Percentiles rank a stretch among this genome's conserved stretches.
Conservation (phyloP, 2,329 filamentous ascomycete genomes). For the Aspergillus costaricaensis region DNA sequence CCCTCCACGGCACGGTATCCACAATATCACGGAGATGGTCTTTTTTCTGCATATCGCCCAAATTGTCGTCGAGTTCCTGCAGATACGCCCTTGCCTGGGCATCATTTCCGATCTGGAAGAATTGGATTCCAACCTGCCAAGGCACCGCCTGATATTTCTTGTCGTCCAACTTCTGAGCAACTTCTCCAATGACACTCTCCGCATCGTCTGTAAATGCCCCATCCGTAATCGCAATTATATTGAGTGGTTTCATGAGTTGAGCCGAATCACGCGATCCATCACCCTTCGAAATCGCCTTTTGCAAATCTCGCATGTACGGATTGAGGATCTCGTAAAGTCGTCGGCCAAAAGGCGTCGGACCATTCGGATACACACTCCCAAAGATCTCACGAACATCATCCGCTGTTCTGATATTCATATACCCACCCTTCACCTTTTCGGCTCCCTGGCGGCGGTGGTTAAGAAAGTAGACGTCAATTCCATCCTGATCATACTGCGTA, state of each 20-base stretch:
- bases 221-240: slow-evolving; percentile 92
- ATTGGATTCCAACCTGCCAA: slow-evolving; percentile 89
- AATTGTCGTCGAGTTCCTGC: slow-evolving; percentile 71
- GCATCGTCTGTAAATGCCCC: slow-evolving; percentile 79
- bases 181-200: slow-evolving; percentile 66
- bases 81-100: slow-evolving; percentile 65
- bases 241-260: slow-evolving; percentile 69
- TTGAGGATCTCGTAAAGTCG: slow-evolving; percentile 71
- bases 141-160: slow-evolving; percentile 59
- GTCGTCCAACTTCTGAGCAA: slow-evolving; percentile 65
- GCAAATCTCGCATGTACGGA: slow-evolving; percentile 66
- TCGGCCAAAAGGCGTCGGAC: slow-evolving; percentile 72
- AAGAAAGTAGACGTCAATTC: slow-evolving; percentile 88
- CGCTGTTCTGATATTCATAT: slow-evolving; percentile 64
- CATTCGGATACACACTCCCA: slow-evolving; percentile 61
- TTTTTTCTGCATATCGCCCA: slow-evolving; percentile 55
- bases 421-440: slow-evolving; percentile 53
- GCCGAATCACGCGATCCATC: slow-evolving; percentile 5
- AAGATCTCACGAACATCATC: slow-evolving; percentile 70
- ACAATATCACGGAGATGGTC: slow-evolving; percentile 75
- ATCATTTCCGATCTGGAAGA: slow-evolving; percentile 89
- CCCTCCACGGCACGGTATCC: slow-evolving; percentile 77
- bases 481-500: slow-evolving; percentile 75
- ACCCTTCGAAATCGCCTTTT: slow-evolving; percentile 45
- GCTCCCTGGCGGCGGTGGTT: slow-evolving; percentile 61